Evolutionary conservation across 257 asterid species (phyloP), one percentile per base, ranked within the genome.

Genomic region (Solanum medicagineum): DNA sequence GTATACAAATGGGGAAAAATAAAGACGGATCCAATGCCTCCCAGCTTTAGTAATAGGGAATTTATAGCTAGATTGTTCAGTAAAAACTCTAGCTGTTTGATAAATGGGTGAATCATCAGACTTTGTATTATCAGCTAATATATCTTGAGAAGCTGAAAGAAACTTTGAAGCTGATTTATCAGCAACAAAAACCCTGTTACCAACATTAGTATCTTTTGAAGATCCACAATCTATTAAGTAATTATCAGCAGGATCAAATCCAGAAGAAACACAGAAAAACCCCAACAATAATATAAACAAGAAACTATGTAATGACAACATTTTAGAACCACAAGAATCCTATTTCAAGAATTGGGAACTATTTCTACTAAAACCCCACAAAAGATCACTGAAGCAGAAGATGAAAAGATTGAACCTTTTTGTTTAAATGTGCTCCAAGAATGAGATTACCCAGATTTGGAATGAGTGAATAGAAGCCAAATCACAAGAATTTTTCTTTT

Each of bases 201-300:
- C 97, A 57, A 93, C 83, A 44, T 40, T 36, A 24, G 88, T 85
- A 73, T 90, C 93, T 53, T 44, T 84, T 42, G 94, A 85, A 51
- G 97, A 93, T 77, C 97, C 97, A 87, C 97, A 92, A 65, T 87
- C 89, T 36, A 93, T 81, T 66, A 90, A 91, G 85, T 88, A 93
- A 49, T 66, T 81, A 89, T 92, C 97, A 4, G 86, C 86, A 10
- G 95, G 94, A 85, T 87, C 88, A 83, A 91, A 90, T 29, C 90
- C 95, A 69, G 71, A 81, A 26, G 80, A 81, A 26, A 87, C 87
- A 20, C 83, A 81, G 57, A 92, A 89, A 88, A 86, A 85, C 84
- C 92, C 86, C 77, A 93, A 88, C 88, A 85, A 84, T 87, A 90
- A 86, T 13, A 91, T 11, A 89, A 90, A 86, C 56, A 90, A 85